Base-by-base conservation (phyloP, 2,329 filamentous ascomycete genomes). In the Fusarium secorum region DNA sequence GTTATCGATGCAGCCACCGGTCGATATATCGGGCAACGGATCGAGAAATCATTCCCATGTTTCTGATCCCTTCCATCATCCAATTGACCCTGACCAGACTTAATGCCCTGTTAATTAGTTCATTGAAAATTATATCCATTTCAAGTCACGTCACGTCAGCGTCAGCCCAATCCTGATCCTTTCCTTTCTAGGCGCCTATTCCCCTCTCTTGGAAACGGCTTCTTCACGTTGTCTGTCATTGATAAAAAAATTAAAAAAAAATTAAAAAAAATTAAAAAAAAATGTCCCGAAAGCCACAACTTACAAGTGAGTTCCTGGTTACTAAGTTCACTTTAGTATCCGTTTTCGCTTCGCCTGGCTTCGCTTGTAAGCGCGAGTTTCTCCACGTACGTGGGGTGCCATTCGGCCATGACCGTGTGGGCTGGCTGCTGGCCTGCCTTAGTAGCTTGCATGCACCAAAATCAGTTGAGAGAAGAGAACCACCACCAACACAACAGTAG, bases 361-460 rank as follows among this genome's bases (percentile, higher is more conserved):
- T 66, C 63, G 44, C 60, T 57, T 64, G 66, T 72, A 75, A 75
- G 74, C 72, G 65, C 66, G 65, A 57, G 69, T 38, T 68, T 68
- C 70, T 66, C 74, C 74, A 75, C 74, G 15, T 30, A 48, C 44
- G 72, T 76, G 74, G 73, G 71, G 67, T 70, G 42, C 60, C 64
- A 60, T 65, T 71, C 74, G 74, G 74, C 60, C 72, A 69, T 75
- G 66, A 49, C 74, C 74, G 74, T 74, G 42, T 54, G 66, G 60
- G 42, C 44, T 62, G 39, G 48, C 32, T 36, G 48, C 18, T 57
- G 44, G 48, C 28, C 22, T 22, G 38, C 38, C 14, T 39, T 39
- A 39, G 38, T 41, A 41, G n/a, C 42, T 45, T 51, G 32, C 22
- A 36, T 36, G 22, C 32, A 26, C 48, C 48, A 36, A 20, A 35